Conservation (phyloP, 2,329 filamentous ascomycete genomes). For the Fusarium multiceps region DNA sequence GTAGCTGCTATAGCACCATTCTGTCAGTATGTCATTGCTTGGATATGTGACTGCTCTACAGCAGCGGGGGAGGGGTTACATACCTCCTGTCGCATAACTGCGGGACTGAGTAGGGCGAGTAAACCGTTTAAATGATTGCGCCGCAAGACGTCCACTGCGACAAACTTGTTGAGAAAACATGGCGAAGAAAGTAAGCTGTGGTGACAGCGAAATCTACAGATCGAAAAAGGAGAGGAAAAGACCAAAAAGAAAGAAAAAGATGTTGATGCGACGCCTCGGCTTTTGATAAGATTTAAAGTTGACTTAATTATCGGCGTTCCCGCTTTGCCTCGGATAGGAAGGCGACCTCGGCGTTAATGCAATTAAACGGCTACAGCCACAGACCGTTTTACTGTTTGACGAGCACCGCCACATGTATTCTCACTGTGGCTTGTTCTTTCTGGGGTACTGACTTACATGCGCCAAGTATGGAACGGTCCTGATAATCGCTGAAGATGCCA, state of each 20-base stretch:
- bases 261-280: slow-evolving; percentile 19
- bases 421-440: slow-evolving; percentile 1
- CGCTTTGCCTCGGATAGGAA: slow-evolving; percentile 42
- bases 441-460: background rate
- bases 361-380: slow-evolving; percentile 22
- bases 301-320: slow-evolving; percentile 26
- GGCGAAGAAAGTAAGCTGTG: background rate
- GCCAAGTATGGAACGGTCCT: slow-evolving; percentile 7
- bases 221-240: background rate
- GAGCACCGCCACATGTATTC: background rate
- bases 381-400: background rate
- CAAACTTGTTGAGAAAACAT: slow-evolving; percentile 44
- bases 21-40: slow-evolving; percentile 29
- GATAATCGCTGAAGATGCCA: slow-evolving; percentile 3
- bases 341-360: slow-evolving; percentile 37
- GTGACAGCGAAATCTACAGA: background rate
- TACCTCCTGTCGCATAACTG: slow-evolving; percentile 46
- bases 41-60: slow-evolving; percentile 7
- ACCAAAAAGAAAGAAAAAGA: background rate
- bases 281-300: slow-evolving; percentile 33
- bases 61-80: slow-evolving; percentile 17
- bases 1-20: slow-evolving; percentile 12
- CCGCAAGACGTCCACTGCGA: slow-evolving; percentile 42
- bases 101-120: slow-evolving; percentile 36
- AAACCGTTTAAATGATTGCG: slow-evolving; percentile 40